Percentiles rank a stretch among this genome's conserved stretches.
Evolutionary conservation across 2,329 filamentous ascomycete species (phyloP).

Genomic region (Aspergillus carbonarius): DNA sequence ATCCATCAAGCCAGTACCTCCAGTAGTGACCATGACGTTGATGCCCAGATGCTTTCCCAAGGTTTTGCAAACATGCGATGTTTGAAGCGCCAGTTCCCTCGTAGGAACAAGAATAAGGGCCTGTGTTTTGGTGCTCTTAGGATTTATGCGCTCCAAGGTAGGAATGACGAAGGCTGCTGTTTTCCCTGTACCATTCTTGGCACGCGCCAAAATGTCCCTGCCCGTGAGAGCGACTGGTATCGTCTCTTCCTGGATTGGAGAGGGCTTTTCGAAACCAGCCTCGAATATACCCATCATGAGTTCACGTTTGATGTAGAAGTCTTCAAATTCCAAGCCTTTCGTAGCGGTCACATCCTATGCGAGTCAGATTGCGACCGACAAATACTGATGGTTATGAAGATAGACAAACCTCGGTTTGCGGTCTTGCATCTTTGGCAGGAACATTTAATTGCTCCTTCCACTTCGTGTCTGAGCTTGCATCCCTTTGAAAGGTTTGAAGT

Average conservation of each 20-base stretch:
- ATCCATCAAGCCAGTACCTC: conserved; percentile 90
- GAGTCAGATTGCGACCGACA: conserved; percentile 17
- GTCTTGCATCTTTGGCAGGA: conserved; percentile 49
- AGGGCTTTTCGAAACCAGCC: conserved; percentile 97
- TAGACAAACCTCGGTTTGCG: conserved; percentile 50
- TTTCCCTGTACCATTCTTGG: conserved; percentile 98
- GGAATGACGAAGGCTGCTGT: conserved; percentile 98
- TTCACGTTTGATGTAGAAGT: conserved; percentile 92
- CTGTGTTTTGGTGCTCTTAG: conserved; percentile 94
- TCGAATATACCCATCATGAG: conserved; percentile 99
- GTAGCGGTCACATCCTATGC: conserved; percentile 92
- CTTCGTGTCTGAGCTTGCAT: conserved; percentile 39
- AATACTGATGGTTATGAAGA: neutral
- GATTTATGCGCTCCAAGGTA: conserved; percentile 91
- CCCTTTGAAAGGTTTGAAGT: conserved; percentile 28
- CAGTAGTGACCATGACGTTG: conserved; percentile 99
- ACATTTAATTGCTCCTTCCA: conserved; percentile 49
- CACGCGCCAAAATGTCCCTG: conserved; percentile 89
- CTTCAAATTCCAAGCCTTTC: conserved; percentile 96
- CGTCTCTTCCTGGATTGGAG: conserved; percentile 98
- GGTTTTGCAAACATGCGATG: conserved; percentile 98
- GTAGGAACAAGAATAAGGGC: conserved; percentile 95
- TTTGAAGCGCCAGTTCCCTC: conserved; percentile 94
- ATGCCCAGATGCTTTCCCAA: conserved; percentile 94
- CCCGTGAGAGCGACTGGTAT: conserved; percentile 95